Conservation (phyloP, 352 stramenopile species). For the Pythium scleroteichum region DNA sequence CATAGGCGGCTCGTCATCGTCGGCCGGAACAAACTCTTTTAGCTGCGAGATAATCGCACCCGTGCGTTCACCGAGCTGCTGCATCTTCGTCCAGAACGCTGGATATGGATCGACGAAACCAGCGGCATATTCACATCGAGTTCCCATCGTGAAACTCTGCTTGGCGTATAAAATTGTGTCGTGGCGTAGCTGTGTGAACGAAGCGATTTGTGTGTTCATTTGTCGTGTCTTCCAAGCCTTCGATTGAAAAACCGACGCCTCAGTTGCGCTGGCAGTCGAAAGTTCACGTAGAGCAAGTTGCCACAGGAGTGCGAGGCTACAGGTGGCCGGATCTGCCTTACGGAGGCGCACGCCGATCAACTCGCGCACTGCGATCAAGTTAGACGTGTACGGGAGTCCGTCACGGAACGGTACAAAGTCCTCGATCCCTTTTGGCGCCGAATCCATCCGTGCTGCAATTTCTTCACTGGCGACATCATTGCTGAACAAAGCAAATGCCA, state of each 20-base stretch:
- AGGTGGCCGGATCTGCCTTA: slow-evolving; percentile 9
- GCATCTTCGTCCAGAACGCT: slow-evolving; percentile 27
- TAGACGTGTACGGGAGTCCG: slow-evolving; percentile 29
- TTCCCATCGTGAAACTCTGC: slow-evolving; percentile 24
- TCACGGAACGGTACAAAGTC: slow-evolving; percentile 29
- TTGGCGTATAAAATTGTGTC: slow-evolving; percentile 36
- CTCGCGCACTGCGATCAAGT: slow-evolving; percentile 21
- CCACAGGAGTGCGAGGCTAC: slow-evolving; percentile 26
- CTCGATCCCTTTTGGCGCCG: not conserved
- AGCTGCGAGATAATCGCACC: slow-evolving; percentile 5
- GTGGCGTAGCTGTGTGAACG: slow-evolving; percentile 27
- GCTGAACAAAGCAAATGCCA: slow-evolving; percentile 24
- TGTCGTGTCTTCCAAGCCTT: slow-evolving; percentile 22
- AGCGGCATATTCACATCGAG: slow-evolving; percentile 25
- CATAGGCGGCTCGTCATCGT: slow-evolving; percentile 7
- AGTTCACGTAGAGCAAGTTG: slow-evolving; percentile 27
- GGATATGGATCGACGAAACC: slow-evolving; percentile 33
- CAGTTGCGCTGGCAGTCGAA: slow-evolving; percentile 7
- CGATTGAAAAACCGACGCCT: slow-evolving; percentile 22
- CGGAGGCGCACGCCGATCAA: slow-evolving; percentile 12
- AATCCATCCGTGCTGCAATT: slow-evolving; percentile 22
- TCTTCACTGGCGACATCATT: slow-evolving; percentile 22
- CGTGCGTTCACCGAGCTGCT: slow-evolving; percentile 18
- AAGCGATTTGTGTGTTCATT: slow-evolving; percentile 34
- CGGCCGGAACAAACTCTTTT: not conserved